Evolutionary conservation across 2,329 filamentous ascomycete species (phyloP).

Genomic region (Aplosporella prunicola): DNA sequence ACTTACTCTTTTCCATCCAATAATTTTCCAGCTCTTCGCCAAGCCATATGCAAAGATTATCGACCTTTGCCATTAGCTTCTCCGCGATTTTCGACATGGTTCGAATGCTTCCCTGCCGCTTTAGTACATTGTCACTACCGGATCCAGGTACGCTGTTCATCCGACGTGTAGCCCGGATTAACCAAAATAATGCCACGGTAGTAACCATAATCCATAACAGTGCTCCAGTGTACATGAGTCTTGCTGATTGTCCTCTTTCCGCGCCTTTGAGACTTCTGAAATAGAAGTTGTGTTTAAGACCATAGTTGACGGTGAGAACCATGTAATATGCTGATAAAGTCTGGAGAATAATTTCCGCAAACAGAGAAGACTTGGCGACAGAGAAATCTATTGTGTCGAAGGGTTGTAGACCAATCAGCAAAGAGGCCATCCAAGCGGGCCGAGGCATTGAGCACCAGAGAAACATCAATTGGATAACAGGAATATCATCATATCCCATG

Average conservation of each 20-base stretch:
- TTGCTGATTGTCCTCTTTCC: slow-evolving; percentile 14
- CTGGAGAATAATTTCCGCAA: slow-evolving; percentile 21
- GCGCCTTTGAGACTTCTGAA: slow-evolving; percentile 12
- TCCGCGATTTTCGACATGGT: slow-evolving; percentile 8
- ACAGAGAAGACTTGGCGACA: slow-evolving; percentile 14
- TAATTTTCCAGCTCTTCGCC: neutral
- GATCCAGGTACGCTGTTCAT: slow-evolving; percentile 1
- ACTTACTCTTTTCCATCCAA: slow-evolving; percentile 3
- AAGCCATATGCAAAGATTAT: slow-evolving; percentile 4
- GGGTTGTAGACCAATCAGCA: slow-evolving; percentile 13
- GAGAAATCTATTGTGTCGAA: slow-evolving; percentile 13
- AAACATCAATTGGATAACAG: slow-evolving; percentile 19
- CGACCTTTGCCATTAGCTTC: slow-evolving; percentile 4
- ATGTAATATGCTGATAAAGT: slow-evolving; percentile 17
- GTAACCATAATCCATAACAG: slow-evolving; percentile 19
- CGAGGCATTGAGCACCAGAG: slow-evolving; percentile 27
- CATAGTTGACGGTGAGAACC: slow-evolving; percentile 21
- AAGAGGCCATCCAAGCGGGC: slow-evolving; percentile 17
- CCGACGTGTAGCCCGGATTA: slow-evolving; percentile 8
- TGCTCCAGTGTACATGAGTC: slow-evolving; percentile 23
- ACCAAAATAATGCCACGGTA: slow-evolving; percentile 6
- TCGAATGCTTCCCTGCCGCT: too few relatives aligned
- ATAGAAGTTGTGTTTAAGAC: slow-evolving; percentile 22
- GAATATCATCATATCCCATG: slow-evolving; percentile 16
- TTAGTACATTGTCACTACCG: slow-evolving; percentile 1